phyloP scores from a whole-genome alignment of 306 rosid species.

The Rosa chinensis region DNA sequence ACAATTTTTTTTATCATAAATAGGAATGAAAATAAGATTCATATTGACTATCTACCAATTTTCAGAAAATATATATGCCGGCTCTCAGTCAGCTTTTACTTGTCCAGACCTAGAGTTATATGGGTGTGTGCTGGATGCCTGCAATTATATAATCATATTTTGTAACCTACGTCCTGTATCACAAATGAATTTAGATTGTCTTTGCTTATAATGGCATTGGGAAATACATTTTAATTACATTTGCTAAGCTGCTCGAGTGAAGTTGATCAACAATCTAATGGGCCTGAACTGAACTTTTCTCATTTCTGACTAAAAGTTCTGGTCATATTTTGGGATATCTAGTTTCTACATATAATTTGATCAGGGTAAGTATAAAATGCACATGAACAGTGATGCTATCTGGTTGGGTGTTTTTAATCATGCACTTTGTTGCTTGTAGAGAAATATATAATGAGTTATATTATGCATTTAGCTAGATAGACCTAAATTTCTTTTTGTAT shows the following conservation, averaged over 20 bases:
- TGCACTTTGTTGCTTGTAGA: background rate
- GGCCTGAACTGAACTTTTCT: background rate
- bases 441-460: background rate
- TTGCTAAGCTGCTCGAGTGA: background rate
- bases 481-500: conserved; percentile 12
- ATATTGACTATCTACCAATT: background rate
- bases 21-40: conserved; percentile 1
- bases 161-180: background rate
- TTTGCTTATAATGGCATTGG: background rate
- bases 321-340: background rate
- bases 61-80: background rate
- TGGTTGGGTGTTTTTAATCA: background rate
- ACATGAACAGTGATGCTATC: too few relatives aligned
- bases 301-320: background rate
- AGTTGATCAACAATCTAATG: background rate
- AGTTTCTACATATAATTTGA: background rate
- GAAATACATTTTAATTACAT: background rate
- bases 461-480: background rate
- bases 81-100: background rate
- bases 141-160: background rate
- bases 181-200: background rate
- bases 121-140: background rate
- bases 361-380: background rate
- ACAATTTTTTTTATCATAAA: background rate
- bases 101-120: background rate